Conservation (phyloP, 495 filamentous ascomycete species). For the Venustampulla echinocandica region DNA sequence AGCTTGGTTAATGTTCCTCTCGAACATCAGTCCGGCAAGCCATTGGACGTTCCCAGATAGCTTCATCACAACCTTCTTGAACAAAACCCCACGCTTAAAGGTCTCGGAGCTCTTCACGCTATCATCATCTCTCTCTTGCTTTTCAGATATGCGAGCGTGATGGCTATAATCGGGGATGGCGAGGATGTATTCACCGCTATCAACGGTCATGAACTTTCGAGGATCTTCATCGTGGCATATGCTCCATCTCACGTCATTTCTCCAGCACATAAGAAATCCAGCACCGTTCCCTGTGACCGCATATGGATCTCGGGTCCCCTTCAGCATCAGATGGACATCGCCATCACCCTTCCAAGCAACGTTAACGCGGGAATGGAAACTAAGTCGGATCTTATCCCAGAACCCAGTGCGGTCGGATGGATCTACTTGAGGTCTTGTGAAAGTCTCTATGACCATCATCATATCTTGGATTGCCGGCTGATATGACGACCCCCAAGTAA, state of each 20-base stretch:
- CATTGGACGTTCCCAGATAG: slow-evolving; percentile 89
- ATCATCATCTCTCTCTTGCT: slow-evolving; percentile 50
- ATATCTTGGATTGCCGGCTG: slow-evolving; percentile 98
- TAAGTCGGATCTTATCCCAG: slow-evolving; percentile 97
- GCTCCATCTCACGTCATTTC: slow-evolving; percentile 80
- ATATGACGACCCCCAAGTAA: slow-evolving; percentile 95
- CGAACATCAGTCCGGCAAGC: slow-evolving; percentile 85
- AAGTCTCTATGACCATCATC: slow-evolving; percentile 99
- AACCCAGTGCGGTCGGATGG: slow-evolving; percentile 91
- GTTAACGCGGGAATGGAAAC: slow-evolving; percentile 84
- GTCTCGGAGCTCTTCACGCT: slow-evolving; percentile 54
- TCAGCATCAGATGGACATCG: slow-evolving; percentile 89
- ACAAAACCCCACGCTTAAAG: slow-evolving; percentile 64
- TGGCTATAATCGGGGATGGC: slow-evolving; percentile 90
- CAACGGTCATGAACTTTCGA: slow-evolving; percentile 87
- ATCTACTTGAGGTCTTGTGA: slow-evolving; percentile 91
- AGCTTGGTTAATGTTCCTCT: slow-evolving; percentile 55
- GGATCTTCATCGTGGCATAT: slow-evolving; percentile 77
- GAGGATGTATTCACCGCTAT: slow-evolving; percentile 87
- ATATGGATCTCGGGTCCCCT: slow-evolving; percentile 91
- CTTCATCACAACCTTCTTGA: slow-evolving; percentile 98
- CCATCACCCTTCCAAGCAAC: slow-evolving; percentile 91
- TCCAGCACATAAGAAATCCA: slow-evolving; percentile 97
- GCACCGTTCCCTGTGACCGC: slow-evolving; percentile 84
- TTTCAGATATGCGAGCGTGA: slow-evolving; percentile 62